Evolutionary conservation across 1,139 yeast genomes (phyloP), one percentile per base, ranked within the genome.

Genomic region (Hemisphaericaspora xylofermentans): DNA sequence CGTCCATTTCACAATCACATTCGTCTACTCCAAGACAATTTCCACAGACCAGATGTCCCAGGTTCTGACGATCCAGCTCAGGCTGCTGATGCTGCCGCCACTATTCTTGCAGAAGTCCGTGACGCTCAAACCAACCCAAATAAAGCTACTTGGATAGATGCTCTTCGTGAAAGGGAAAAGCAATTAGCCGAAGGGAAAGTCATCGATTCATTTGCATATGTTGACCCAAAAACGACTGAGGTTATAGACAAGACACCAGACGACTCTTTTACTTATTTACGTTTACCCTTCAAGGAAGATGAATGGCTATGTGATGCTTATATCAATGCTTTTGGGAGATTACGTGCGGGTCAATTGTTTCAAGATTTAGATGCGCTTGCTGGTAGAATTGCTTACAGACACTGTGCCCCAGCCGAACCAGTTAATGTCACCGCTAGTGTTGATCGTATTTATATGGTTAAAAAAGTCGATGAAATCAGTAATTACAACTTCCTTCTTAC

Each of bases 371-470:
- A 88, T 59, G 93, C 94, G 5, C 68, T 88, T 47, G 95, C 96
- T 1, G 96, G 95, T 32, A 78, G 88, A 56, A 87, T 88, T 53
- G 94, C 94, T 18, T 84, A 87, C 58, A 73, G 86, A 53, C 95
- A 87, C 58, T 86, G 95, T 65, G 74, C 87, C 6, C 96, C 96
- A 0, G 93, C 95, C 1, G 89, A 85, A 57, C 96, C 96, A 8
- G 89, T 88, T 61, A 84, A 88, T 57, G 97, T 88, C 27, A 91
- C 97, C 12, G 97, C 97, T 1, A 84, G 94, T 13, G 96, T 91
- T 28, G 97, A 91, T 64, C 73, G 97, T 48, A 87, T 91, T 52
- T 87, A 87, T 61, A 84, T 91, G 82, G 80, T 88, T 46, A 86
- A 85, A 59, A 83, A 88, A 49, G 80, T 89, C 34, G 96, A 88